A percentile compares a stretch with the other conserved stretches of the same genome.
Evolutionary conservation across 2,329 filamentous ascomycete species (phyloP).

Genomic region (Cyphellophora attinorum): DNA sequence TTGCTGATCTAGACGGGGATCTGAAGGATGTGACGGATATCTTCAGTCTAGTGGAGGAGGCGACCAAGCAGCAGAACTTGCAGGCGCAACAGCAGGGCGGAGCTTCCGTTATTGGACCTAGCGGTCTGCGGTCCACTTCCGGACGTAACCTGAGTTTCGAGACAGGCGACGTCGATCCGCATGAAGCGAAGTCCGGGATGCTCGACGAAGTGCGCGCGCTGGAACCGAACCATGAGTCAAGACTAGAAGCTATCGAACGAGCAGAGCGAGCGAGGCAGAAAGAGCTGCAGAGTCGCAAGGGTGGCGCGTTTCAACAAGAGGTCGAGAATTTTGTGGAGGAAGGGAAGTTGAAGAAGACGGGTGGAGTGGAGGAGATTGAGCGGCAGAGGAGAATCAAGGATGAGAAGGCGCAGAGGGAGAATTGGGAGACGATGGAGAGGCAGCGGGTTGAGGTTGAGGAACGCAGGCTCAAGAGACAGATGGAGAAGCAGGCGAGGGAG

Average conservation of each 20-base stretch:
- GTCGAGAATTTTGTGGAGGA: conserved; percentile 77
- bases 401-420: conserved; percentile 73
- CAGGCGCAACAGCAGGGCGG: conserved; percentile 43
- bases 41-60: conserved; percentile 90
- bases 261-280: conserved; percentile 85
- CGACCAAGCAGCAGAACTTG: conserved; percentile 89
- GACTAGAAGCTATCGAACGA: conserved; percentile 92
- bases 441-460: conserved; percentile 40
- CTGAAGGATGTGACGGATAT: conserved; percentile 90
- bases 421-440: conserved; percentile 45
- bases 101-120: conserved; percentile 21
- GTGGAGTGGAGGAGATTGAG: conserved; percentile 90
- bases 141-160: conserved; percentile 28
- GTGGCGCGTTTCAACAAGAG: conserved; percentile 76
- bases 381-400: conserved; percentile 75
- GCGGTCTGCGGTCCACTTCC: conserved; percentile 34
- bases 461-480: conserved; percentile 19
- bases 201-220: conserved; percentile 87
- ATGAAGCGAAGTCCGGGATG: conserved; percentile 79
- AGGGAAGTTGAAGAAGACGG: conserved; percentile 89
- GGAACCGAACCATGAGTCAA: conserved; percentile 85
- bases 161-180: conserved; percentile 55
- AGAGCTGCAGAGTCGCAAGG: conserved; percentile 67
- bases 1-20: conserved; percentile 86
- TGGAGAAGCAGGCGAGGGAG: conserved; percentile 42